phyloP scores from a whole-genome alignment of 805 yeast genomes.

The Monosporozyma unispora region DNA sequence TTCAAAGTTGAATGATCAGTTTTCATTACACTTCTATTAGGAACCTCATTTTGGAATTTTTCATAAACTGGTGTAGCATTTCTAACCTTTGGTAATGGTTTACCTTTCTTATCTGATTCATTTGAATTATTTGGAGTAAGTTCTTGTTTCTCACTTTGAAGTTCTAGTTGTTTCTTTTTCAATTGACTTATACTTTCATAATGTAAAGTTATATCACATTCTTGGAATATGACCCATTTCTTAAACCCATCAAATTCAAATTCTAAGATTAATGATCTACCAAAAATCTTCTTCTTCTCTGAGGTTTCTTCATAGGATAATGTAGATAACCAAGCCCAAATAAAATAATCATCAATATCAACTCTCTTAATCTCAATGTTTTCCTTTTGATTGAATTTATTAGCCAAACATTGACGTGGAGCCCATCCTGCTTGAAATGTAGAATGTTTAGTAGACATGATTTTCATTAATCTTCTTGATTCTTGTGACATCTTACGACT shows the following conservation, averaged over 20 bases:
- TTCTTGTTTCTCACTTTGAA: not conserved
- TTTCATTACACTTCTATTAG: slow-evolving; percentile 4
- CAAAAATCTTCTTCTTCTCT: slow-evolving; percentile 58
- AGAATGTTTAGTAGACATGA: slow-evolving; percentile 33
- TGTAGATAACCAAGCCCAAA: slow-evolving; percentile 85
- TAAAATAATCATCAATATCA: slow-evolving; percentile 75
- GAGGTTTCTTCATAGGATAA: slow-evolving; percentile 66
- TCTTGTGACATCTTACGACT: slow-evolving; percentile 63
- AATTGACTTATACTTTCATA: slow-evolving; percentile 9
- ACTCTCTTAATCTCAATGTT: slow-evolving; percentile 44
- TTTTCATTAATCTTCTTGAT: slow-evolving; percentile 47
- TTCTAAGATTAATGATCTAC: slow-evolving; percentile 73
- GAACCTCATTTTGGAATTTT: slow-evolving; percentile 18
- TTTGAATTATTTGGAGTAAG: not conserved
- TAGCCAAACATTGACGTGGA: slow-evolving; percentile 20
- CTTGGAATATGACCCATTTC: slow-evolving; percentile 73
- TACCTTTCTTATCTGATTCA: slow-evolving; percentile 8
- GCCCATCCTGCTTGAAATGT: slow-evolving; percentile 38
- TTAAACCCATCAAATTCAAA: slow-evolving; percentile 68
- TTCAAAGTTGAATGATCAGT: slow-evolving; percentile 1
- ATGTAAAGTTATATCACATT: slow-evolving; percentile 39
- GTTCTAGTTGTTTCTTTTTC: slow-evolving; percentile 1
- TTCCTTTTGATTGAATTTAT: slow-evolving; percentile 18
- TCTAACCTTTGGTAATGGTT: slow-evolving; percentile 7
- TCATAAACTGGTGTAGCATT: slow-evolving; percentile 20